Evolutionary conservation across 352 stramenopile species (phyloP), one percentile per base, ranked within the genome.

Genomic region (Globisporangium ultimum): DNA sequence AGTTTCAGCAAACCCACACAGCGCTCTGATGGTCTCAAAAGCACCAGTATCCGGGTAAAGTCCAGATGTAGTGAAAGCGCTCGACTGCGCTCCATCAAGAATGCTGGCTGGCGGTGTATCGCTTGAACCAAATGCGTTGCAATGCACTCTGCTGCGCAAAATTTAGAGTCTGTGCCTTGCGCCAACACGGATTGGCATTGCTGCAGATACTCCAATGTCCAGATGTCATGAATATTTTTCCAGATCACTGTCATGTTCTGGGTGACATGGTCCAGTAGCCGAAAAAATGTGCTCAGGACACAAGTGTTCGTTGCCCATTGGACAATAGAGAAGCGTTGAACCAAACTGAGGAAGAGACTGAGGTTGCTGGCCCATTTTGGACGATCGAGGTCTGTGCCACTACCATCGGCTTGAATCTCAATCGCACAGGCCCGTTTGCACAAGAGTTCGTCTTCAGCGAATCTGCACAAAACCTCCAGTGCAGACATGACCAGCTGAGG

Each of bases 131-230:
- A 43, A 14, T 60, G 59, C n/a, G 22, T 45, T 24, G 59, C 52
- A 34, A 52, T 17, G 6, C 48, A 13, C 18, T 65, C 59, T 1
- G 52, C 45, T 9, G 24, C 60, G 15, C 40, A 43, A 45, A 58
- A 48, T 17, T 40, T 4, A 2, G 41, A 57, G 13, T 42, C 3
- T 3, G 12, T 1, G 11, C 58, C 58, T 36, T 58, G 58, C 12
- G 47, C 40, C 3, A 64, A 28, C 3, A 54, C 50, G 10, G 41
- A 41, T 12, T 47, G 45, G 14, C 60, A 61, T 18, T 60, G 36
- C 1, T 52, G 20, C 48, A 66, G 13, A n/a, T 66, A 56, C 13
- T 50, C 60, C 28, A 18, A 3, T 3, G 52, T 61, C 60, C 60
- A 66, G 1, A 56, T 28, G 3, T 56, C n/a, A 11, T 14, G 10